Conservation (phyloP, 2,329 filamentous ascomycete species). For the Epichloe sibirici region DNA sequence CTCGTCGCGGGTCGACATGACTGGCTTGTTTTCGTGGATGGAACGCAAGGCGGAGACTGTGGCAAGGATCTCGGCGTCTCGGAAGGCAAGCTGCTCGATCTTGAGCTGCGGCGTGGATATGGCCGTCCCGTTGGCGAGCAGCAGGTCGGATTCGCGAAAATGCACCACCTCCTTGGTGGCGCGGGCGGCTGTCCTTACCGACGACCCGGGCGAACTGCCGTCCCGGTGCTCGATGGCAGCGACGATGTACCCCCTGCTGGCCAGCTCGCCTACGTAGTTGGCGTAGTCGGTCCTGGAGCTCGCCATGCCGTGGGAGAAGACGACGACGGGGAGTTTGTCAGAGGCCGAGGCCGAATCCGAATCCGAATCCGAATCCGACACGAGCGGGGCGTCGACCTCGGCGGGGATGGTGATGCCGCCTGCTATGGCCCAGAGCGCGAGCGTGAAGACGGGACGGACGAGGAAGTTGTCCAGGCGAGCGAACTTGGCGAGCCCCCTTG, state of each 20-base stretch:
- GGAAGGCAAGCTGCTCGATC: slow-evolving; percentile 34
- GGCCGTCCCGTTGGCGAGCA: slow-evolving; percentile 12
- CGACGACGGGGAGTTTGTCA: slow-evolving; percentile 28
- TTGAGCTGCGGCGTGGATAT: slow-evolving; percentile 29
- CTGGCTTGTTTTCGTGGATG: slow-evolving; percentile 25
- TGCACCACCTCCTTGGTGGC: slow-evolving; percentile 22
- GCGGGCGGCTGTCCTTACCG: slow-evolving; percentile 21
- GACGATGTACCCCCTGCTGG: slow-evolving; percentile 35
- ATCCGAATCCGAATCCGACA: slow-evolving; percentile 5
- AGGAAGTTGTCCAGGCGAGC: slow-evolving; percentile 31
- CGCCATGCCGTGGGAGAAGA: slow-evolving; percentile 42
- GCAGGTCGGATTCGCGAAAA: slow-evolving; percentile 23
- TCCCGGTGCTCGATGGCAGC: slow-evolving; percentile 41
- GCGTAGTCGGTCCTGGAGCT: slow-evolving; percentile 39
- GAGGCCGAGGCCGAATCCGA: background rate
- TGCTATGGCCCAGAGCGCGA: slow-evolving; percentile 27
- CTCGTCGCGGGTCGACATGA: slow-evolving; percentile 34
- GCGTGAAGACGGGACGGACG: slow-evolving; percentile 29
- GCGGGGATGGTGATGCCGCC: slow-evolving; percentile 35
- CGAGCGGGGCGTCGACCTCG: slow-evolving; percentile 32
- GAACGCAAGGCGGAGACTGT: slow-evolving; percentile 26
- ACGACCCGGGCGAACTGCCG: slow-evolving; percentile 34
- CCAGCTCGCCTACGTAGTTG: slow-evolving; percentile 36
- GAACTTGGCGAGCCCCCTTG: slow-evolving; percentile 33
- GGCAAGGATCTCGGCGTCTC: slow-evolving; percentile 37